Evolutionary conservation across 129 eudicot genomes (phyloP).

Genomic region (Centaurea solstitialis): DNA sequence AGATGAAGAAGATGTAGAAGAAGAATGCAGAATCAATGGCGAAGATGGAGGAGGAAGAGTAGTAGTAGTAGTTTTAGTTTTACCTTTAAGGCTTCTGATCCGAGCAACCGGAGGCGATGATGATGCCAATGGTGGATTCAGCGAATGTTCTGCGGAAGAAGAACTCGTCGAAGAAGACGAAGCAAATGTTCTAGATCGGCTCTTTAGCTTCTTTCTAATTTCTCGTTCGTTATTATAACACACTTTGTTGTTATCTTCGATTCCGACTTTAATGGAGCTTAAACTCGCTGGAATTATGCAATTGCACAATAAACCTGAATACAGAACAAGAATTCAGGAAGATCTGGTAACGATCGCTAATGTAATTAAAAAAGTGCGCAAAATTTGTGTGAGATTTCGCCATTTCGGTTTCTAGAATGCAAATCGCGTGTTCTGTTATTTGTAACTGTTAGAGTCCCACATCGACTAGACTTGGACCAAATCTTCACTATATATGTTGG

Average conservation of each 20-base stretch:
- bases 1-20: conserved; percentile 16
- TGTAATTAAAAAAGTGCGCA: too few species aligned
- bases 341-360: too few species aligned
- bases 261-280: conserved; percentile 56
- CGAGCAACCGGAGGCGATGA: conserved; percentile 31
- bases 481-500: too few species aligned
- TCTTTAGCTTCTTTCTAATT: conserved; percentile 41
- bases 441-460: too few species aligned
- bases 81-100: conserved; percentile 15
- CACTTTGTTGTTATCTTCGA: conserved; percentile 48
- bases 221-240: conserved; percentile 28
- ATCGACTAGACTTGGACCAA: too few species aligned
- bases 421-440: too few species aligned
- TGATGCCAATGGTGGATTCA: conserved; percentile 25
- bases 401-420: neutral
- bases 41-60: conserved; percentile 31
- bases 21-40: conserved; percentile 33
- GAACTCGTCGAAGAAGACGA: conserved; percentile 47
- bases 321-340: too few species aligned
- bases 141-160: too few species aligned
- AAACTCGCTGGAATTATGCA: conserved; percentile 73
- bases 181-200: conserved; percentile 35
- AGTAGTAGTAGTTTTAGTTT: neutral
- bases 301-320: conserved; percentile 63
- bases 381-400: neutral